phyloP scores from a whole-genome alignment of 495 filamentous ascomycete species.

The Diplogelasinospora grovesii region DNA sequence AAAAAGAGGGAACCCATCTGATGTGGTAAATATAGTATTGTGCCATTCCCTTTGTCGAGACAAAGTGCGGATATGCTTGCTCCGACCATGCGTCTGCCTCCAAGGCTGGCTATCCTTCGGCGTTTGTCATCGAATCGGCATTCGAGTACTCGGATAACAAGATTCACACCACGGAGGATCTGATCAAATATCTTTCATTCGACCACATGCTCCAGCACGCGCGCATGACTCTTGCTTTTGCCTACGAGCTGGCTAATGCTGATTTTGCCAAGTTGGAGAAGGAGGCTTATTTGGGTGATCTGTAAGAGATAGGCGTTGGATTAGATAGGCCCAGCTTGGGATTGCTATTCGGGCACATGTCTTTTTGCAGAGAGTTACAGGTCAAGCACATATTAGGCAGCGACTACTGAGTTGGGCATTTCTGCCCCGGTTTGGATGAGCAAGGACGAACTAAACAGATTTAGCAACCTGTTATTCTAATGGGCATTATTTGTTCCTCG shows the following conservation, averaged over 20 bases:
- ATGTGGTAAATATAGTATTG: constrained; percentile 74
- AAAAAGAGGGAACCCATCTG: no score
- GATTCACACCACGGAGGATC: constrained; percentile 87
- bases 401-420: no score
- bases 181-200: constrained; percentile 82
- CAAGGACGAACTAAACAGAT: no score
- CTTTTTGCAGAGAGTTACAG: no score
- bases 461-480: no score
- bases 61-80: constrained; percentile 96
- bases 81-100: constrained; percentile 95
- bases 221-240: constrained; percentile 80
- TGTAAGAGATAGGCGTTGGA: no score
- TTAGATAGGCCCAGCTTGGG: no score
- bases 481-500: no score
- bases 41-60: constrained; percentile 80
- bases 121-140: constrained; percentile 90
- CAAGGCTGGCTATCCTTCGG: constrained; percentile 90
- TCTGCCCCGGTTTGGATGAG: no score
- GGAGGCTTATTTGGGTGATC: constrained; percentile 7
- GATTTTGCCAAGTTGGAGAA: constrained; percentile 40
- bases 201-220: constrained; percentile 98
- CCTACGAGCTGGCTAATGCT: constrained; percentile 77
- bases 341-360: no score
- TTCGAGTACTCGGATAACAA: constrained; percentile 80
- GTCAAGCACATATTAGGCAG: no score